Conservation (phyloP, 305 asterid genomes). For the Fraxinus dipetala region DNA sequence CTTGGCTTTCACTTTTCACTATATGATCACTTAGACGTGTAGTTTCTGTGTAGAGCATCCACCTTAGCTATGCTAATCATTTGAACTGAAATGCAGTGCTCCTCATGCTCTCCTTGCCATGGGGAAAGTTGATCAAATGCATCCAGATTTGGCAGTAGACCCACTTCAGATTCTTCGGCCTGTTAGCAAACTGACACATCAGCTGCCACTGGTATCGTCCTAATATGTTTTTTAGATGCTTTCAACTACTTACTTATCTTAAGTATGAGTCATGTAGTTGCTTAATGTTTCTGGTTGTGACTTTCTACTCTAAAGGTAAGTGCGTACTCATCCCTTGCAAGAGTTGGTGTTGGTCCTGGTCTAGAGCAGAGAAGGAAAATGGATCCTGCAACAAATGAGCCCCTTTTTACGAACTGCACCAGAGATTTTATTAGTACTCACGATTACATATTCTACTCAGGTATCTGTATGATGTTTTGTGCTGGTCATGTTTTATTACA, state of each 20-base stretch:
- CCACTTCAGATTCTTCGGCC: slow-evolving; percentile 88
- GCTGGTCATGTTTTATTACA: neutral
- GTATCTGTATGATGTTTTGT: slow-evolving; percentile 32
- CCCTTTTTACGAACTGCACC: slow-evolving; percentile 83
- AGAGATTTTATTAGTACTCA: slow-evolving; percentile 88
- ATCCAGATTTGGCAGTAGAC: slow-evolving; percentile 71
- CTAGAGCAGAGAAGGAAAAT: slow-evolving; percentile 81
- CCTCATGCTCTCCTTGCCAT: slow-evolving; percentile 93
- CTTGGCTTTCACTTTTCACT: slow-evolving; percentile 17
- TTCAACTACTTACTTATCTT: neutral
- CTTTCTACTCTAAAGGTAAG: slow-evolving; percentile 60
- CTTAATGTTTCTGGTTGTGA: slow-evolving; percentile 17
- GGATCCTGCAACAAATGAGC: slow-evolving; percentile 86
- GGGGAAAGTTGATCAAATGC: slow-evolving; percentile 91
- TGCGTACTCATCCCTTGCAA: slow-evolving; percentile 90
- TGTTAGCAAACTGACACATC: slow-evolving; percentile 58
- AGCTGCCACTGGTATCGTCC: slow-evolving; percentile 72
- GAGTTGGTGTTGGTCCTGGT: slow-evolving; percentile 63
- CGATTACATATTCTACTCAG: slow-evolving; percentile 97
- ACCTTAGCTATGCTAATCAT: neutral
- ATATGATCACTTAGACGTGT: slow-evolving; percentile 1
- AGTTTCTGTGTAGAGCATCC: neutral
- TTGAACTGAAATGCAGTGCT: slow-evolving; percentile 57
- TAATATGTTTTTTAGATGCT: neutral
- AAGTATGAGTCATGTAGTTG: neutral